Conservation (phyloP, 192 early-diverging fungal species). For the Kappamyces sp. region DNA sequence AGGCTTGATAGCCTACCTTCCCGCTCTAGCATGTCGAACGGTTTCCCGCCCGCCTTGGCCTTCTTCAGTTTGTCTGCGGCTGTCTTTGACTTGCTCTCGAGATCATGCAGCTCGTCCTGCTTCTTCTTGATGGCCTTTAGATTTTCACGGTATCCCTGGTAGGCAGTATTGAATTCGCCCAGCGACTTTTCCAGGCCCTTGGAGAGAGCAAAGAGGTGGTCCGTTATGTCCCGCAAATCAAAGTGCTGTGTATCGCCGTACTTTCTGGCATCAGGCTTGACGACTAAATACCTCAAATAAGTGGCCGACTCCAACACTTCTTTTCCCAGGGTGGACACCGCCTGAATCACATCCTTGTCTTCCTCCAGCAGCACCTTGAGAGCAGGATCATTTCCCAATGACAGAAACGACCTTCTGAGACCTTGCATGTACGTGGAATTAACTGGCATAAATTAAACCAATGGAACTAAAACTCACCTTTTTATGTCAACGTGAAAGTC, state of each 20-base stretch:
- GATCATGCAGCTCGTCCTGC: not conserved
- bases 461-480: no score
- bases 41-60: not conserved
- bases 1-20: not conserved
- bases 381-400: not conserved
- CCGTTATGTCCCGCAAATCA: slow-evolving; percentile 13
- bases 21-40: slow-evolving; percentile 1
- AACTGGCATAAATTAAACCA: no score
- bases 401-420: no score
- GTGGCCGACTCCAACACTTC: not conserved
- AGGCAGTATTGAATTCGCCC: not conserved
- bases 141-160: not conserved
- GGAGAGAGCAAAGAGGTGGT: not conserved
- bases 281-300: not conserved
- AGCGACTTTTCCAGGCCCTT: not conserved
- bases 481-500: no score
- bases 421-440: no score
- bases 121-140: slow-evolving; percentile 14
- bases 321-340: not conserved
- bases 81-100: slow-evolving; percentile 5
- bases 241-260: slow-evolving; percentile 6
- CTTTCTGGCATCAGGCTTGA: not conserved
- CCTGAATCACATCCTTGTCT: slow-evolving; percentile 6
- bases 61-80: slow-evolving; percentile 11
- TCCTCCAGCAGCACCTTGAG: slow-evolving; percentile 3